Base-by-base conservation (phyloP, 192 early-diverging fungal genomes). In the Coemansia sp. region DNA sequence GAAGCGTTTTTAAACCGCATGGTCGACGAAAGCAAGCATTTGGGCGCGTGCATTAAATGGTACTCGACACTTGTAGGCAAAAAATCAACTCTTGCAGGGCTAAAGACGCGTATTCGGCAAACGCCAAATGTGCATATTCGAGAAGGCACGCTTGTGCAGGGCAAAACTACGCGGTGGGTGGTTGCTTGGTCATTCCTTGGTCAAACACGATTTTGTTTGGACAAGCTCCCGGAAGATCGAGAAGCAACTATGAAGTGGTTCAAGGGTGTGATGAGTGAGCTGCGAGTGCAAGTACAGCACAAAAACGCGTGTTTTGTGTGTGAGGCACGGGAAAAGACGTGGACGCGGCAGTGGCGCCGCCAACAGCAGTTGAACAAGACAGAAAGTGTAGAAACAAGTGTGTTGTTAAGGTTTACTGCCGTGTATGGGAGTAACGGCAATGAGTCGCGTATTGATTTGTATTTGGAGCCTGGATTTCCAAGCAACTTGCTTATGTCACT, bases 51-150 rank as follows among this genome's bases (percentile, higher is more conserved):
- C n/a, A 84, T 88, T 38, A 62, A 55, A 55, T 96, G 94, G 94
- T 96, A 84, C 67, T 89, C 90, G 6, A 89, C 89, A 0, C 8
- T 87, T 93, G 83, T 79, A 92, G 93, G 93, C 16, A 75, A 84
- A 14, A 86, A 84, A 57, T 59, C 57, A 14, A 85, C 89, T 0
- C 61, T 90, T 20, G 69, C 41, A 8, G 4, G 26, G 1, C 27
- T 81, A 3, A 65, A 60, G n/a, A 14, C 58, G 0, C 62, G 48
- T 19, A 14, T 65, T 3, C 59, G 56, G 16, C 48, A 19, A 3
- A 22, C 20, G 1, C 41, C 11, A 11, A 56, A 60, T 0, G 73
- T 65, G 11, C 65, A 64, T 4, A 35, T 72, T 2, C 52, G 60
- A 10, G 73, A 75, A 18, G 62, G 65, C 1, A 37, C 20, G 26